Evolutionary conservation across 768 basidiomycete species (phyloP).

Genomic region (Boletus reticulatus): DNA sequence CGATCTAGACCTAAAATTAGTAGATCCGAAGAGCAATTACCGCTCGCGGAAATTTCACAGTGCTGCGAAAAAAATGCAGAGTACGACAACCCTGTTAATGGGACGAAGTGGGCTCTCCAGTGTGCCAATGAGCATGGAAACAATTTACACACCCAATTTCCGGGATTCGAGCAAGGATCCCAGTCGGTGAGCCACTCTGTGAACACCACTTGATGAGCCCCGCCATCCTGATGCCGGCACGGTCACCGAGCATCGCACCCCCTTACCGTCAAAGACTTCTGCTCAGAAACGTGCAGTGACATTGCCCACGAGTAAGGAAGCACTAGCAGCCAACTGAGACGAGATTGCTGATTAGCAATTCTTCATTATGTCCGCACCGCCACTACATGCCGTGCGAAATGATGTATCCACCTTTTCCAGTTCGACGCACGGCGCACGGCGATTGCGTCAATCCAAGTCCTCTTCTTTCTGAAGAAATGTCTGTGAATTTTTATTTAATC

Average conservation of each 20-base stretch:
- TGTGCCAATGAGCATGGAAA: conserved; percentile 7
- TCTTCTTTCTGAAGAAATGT: background rate
- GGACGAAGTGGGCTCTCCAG: conserved; percentile 1
- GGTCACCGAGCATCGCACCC: conserved; percentile 20
- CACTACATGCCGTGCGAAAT: conserved; percentile 26
- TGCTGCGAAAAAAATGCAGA: conserved; percentile 26
- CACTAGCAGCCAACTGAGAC: conserved; percentile 28
- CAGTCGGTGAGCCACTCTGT: conserved; percentile 9
- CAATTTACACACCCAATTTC: conserved; percentile 24
- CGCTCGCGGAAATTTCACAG: conserved; percentile 27
- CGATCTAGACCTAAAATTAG: conserved; percentile 28
- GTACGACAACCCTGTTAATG: conserved; percentile 12
- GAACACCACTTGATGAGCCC: conserved; percentile 6
- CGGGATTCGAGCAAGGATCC: conserved; percentile 20
- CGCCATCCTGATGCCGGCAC: background rate
- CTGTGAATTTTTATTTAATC: background rate
- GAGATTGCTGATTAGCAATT: conserved; percentile 23
- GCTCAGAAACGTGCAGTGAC: conserved; percentile 19
- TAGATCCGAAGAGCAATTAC: conserved; percentile 26
- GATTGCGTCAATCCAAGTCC: conserved; percentile 23
- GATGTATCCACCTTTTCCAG: conserved; percentile 19
- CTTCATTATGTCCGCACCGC: conserved; percentile 29
- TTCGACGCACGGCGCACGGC: conserved; percentile 14
- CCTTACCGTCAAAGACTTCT: conserved; percentile 14
- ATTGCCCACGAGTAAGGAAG: conserved; percentile 26